These are phyloP conservation scores for Macrocystidia cucumis DNA, from an alignment of 1,284 basidiomycete species.

Conservation along the genomic window DNA sequence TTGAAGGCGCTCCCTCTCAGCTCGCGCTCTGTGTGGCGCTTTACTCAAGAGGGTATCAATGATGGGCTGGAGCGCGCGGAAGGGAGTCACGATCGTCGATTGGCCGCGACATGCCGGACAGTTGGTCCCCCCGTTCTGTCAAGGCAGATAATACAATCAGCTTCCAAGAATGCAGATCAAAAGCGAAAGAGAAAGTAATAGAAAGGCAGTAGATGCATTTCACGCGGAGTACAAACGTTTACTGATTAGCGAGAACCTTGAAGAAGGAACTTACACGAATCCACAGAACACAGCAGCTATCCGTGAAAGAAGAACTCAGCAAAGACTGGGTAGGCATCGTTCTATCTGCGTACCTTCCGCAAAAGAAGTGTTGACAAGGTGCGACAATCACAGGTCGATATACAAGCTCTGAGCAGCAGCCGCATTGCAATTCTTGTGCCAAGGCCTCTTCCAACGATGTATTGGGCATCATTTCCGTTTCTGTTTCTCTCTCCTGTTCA, in stretches of 20 bases:
- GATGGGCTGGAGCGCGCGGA: slow-evolving; percentile 60
- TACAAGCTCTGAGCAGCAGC: slow-evolving; percentile 72
- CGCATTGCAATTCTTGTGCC: slow-evolving; percentile 68
- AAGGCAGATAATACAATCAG: background rate
- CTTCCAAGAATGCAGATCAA: background rate
- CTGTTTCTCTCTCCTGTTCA: slow-evolving; percentile 7
- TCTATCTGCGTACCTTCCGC: slow-evolving; percentile 67
- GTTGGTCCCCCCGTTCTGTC: slow-evolving; percentile 70
- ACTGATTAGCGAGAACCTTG: no score
- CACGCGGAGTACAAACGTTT: slow-evolving; percentile 3
- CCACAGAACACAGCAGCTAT: slow-evolving; percentile 70
- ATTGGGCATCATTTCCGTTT: slow-evolving; percentile 10
- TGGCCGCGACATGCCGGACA: slow-evolving; percentile 68
- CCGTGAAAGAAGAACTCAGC: slow-evolving; percentile 10
- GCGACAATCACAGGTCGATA: slow-evolving; percentile 70
- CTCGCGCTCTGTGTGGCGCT: slow-evolving; percentile 55
- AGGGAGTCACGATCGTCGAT: slow-evolving; percentile 60
- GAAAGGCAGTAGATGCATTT: background rate
- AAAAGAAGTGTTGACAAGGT: slow-evolving; percentile 81
- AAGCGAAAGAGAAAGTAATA: no score
- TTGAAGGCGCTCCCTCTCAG: slow-evolving; percentile 60
- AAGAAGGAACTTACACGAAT: slow-evolving; percentile 60
- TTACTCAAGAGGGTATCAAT: slow-evolving; percentile 59
- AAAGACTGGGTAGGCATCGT: background rate
- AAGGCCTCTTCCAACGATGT: slow-evolving; percentile 59